A percentile compares a stretch with the other conserved stretches of the same genome.
These are phyloP conservation scores for Populus hybrid DNA, from an alignment of 441 rosid species.

Conservation along the genomic window DNA sequence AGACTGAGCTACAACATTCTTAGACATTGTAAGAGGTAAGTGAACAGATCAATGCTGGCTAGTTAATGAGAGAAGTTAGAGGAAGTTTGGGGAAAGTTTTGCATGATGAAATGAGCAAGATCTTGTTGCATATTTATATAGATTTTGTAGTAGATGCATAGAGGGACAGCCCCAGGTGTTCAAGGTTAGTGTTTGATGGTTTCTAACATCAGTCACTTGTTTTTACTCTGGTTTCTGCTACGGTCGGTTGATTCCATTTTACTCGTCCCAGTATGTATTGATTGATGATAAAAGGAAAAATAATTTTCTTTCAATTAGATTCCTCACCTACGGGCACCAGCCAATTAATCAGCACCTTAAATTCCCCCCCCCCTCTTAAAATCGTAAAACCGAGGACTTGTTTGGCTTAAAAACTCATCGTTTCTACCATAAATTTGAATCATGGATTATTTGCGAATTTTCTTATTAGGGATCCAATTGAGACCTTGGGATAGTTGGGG, in stretches of 20 bases:
- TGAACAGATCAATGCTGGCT: background rate
- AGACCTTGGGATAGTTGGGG: no score
- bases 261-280: background rate
- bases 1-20: conserved; percentile 40
- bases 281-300: background rate
- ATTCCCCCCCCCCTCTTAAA: no score
- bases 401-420: no score
- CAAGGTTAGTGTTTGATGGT: conserved; percentile 40
- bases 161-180: conserved; percentile 17
- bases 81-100: background rate
- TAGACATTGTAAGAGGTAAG: conserved; percentile 32
- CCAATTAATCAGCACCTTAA: no score
- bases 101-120: background rate
- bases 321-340: no score
- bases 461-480: no score
- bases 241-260: conserved; percentile 17
- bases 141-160: background rate
- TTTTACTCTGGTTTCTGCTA: conserved; percentile 10
- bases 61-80: background rate
- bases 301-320: no score
- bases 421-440: no score
- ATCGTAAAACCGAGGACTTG: no score
- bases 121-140: conserved; percentile 27
- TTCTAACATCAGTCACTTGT: conserved; percentile 34
- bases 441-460: no score